Conservation (phyloP, 192 early-diverging fungal species). For the Coemansia sp. region DNA sequence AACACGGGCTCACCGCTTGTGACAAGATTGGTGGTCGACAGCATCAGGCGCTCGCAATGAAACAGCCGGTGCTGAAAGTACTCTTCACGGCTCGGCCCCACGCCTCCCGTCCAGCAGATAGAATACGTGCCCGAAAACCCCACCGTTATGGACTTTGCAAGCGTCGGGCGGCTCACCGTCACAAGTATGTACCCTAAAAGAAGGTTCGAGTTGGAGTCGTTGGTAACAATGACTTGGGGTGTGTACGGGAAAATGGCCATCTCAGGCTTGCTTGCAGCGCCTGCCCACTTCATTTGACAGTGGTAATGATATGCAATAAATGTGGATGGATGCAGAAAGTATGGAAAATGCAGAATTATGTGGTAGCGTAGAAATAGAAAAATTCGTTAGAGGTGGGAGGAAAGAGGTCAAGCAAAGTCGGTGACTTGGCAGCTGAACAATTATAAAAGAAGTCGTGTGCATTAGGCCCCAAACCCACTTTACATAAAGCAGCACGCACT, state of each 20-base stretch:
- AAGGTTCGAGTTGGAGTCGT: constrained; percentile 36
- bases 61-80: constrained; percentile 40
- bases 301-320: neutral
- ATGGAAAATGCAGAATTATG: neutral
- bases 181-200: constrained; percentile 28
- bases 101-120: constrained; percentile 28
- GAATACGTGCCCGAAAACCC: constrained; percentile 32
- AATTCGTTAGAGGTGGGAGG: neutral
- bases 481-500: too few relatives aligned
- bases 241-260: constrained; percentile 31
- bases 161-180: constrained; percentile 14
- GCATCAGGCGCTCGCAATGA: constrained; percentile 16
- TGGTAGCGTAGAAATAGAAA: too few relatives aligned
- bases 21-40: constrained; percentile 18
- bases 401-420: neutral
- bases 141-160: constrained; percentile 26
- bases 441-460: too few relatives aligned
- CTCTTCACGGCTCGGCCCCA: constrained; percentile 21
- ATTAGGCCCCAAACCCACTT: too few relatives aligned
- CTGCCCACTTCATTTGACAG: constrained; percentile 24
- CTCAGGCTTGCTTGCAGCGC: constrained; percentile 11
- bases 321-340: neutral
- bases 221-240: constrained; percentile 34
- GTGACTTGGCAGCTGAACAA: neutral
- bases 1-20: neutral